Percentiles rank a stretch among this genome's conserved stretches.
Evolutionary conservation across 345 rosid species (phyloP).

Genomic region (Moricandia arvensis): DNA sequence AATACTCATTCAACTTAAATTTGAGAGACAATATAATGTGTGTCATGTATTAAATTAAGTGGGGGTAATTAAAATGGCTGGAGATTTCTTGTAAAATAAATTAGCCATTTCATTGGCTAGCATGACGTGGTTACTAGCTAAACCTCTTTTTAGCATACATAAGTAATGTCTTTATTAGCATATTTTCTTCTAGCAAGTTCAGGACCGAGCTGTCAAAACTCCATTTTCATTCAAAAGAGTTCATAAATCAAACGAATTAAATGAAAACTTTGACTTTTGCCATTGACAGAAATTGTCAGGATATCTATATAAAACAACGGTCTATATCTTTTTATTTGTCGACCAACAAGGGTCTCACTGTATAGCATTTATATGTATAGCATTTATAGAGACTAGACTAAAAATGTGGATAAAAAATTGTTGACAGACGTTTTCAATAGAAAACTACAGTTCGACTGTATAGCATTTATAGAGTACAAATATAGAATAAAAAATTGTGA

Average conservation of each 20-base stretch:
- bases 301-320: background rate
- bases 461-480: no score
- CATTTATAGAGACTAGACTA: no score
- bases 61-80: background rate
- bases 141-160: background rate
- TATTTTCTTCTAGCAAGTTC: slow-evolving; percentile 1
- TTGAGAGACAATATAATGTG: no score
- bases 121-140: background rate
- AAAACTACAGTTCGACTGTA: no score
- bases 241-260: background rate
- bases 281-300: background rate
- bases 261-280: background rate
- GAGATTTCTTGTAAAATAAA: background rate
- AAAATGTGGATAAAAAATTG: no score
- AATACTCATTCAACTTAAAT: no score
- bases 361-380: no score
- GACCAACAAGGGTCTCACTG: no score
- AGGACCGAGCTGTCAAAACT: background rate
- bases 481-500: no score
- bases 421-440: no score
- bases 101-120: background rate
- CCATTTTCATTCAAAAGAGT: background rate
- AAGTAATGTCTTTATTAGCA: background rate
- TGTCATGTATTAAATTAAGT: no score
- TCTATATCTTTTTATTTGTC: no score